A percentile compares a stretch with the other conserved stretches of the same genome.
Conservation (phyloP, 192 early-diverging fungal species). For the Lunasporangiospora selenospora region DNA sequence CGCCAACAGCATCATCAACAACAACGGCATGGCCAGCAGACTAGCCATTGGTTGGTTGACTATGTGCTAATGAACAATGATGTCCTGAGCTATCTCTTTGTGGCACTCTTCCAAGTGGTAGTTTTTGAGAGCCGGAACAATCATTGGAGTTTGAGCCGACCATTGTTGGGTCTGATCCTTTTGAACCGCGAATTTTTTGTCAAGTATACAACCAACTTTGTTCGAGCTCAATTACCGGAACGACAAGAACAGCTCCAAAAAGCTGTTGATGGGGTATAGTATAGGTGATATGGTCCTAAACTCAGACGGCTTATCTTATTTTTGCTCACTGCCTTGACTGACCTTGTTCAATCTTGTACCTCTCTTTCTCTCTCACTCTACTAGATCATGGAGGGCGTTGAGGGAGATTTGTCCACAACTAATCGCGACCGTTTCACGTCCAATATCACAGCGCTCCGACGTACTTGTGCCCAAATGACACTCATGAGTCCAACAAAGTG, state of each 20-base stretch:
- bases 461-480: conserved; percentile 44
- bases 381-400: conserved; percentile 65
- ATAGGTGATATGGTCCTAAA: not conserved
- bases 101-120: conserved; percentile 73
- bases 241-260: conserved; percentile 20
- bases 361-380: not conserved
- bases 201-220: conserved; percentile 17
- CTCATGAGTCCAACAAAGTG: conserved; percentile 4
- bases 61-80: conserved; percentile 64
- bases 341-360: no score
- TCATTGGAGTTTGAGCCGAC: conserved; percentile 84
- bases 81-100: conserved; percentile 67
- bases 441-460: conserved; percentile 57
- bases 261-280: conserved; percentile 20
- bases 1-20: no score
- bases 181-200: conserved; percentile 64
- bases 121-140: conserved; percentile 83
- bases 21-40: no score
- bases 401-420: conserved; percentile 53
- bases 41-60: conserved; percentile 60
- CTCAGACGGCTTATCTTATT: no score
- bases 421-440: conserved; percentile 76
- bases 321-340: not conserved
- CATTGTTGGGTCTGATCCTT: conserved; percentile 79
- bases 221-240: conserved; percentile 26